phyloP scores from a whole-genome alignment of 2,329 filamentous ascomycete genomes.

The Immersiporthe knoxdaviesiana region DNA sequence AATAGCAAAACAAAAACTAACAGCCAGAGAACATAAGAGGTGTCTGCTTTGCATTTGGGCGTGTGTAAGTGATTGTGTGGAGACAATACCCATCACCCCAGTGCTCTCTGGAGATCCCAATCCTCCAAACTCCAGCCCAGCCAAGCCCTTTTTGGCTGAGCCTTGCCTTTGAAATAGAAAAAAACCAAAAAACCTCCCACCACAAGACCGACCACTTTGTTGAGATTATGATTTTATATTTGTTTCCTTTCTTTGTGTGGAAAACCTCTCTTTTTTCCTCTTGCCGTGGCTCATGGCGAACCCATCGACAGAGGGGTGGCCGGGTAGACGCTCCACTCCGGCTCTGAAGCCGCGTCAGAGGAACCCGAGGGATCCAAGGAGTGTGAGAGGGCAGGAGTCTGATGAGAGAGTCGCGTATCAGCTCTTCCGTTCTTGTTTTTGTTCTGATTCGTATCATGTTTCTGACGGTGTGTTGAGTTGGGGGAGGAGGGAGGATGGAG shows the following conservation, averaged over 20 bases:
- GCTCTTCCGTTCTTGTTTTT: conserved; percentile 39
- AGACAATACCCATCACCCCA: neutral
- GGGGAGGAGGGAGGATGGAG: too few species aligned
- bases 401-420: conserved; percentile 48
- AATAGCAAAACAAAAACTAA: neutral
- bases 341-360: conserved; percentile 59
- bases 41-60: neutral
- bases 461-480: neutral
- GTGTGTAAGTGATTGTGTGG: neutral
- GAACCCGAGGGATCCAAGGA: conserved; percentile 66
- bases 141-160: neutral
- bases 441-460: neutral
- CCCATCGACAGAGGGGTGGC: conserved; percentile 72
- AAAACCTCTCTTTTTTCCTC: neutral
- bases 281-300: conserved; percentile 24
- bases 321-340: conserved; percentile 64
- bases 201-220: conserved; percentile 4
- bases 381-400: conserved; percentile 79
- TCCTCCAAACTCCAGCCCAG: conserved; percentile 7
- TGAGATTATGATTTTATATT: neutral
- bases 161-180: neutral
- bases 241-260: too few species aligned
- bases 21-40: neutral
- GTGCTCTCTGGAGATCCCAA: neutral
- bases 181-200: neutral